A percentile compares a stretch with the other conserved stretches of the same genome.
Evolutionary conservation across 2,329 filamentous ascomycete species (phyloP).

Genomic region (Cladophialophora carrionii): DNA sequence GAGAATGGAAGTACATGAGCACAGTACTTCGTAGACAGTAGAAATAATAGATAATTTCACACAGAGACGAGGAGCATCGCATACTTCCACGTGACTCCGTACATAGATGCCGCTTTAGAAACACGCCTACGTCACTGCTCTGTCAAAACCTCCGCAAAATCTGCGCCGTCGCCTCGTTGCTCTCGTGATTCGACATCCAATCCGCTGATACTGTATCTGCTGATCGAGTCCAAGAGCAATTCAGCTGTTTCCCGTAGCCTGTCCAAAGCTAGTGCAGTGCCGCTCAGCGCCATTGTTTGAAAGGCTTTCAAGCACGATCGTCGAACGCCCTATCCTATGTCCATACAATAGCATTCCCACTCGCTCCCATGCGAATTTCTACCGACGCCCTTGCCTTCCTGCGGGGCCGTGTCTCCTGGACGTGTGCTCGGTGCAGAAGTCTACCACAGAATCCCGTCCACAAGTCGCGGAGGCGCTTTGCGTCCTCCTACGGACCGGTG

Average conservation of each 20-base stretch:
- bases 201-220: slow-evolving; percentile 6
- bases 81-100: too few relatives aligned
- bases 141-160: slow-evolving; percentile 6
- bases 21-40: neutral
- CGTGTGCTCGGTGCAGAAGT: slow-evolving; percentile 31
- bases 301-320: neutral
- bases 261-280: neutral
- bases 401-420: slow-evolving; percentile 30
- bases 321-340: slow-evolving; percentile 8
- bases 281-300: neutral
- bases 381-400: slow-evolving; percentile 19
- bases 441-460: slow-evolving; percentile 5
- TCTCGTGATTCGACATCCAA: slow-evolving; percentile 9
- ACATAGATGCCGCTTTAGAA: too few relatives aligned
- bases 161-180: slow-evolving; percentile 8
- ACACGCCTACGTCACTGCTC: slow-evolving; percentile 9
- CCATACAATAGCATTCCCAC: slow-evolving; percentile 1
- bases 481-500: slow-evolving; percentile 22
- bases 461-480: slow-evolving; percentile 19
- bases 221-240: neutral
- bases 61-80: too few relatives aligned
- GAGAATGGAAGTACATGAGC: neutral
- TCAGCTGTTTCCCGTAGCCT: neutral
- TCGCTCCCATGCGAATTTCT: slow-evolving; percentile 30
- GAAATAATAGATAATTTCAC: neutral